Percentiles rank a stretch among this genome's conserved stretches.
Conservation (phyloP, 306 rosid genomes). For the Citrullus mucosospermus region DNA sequence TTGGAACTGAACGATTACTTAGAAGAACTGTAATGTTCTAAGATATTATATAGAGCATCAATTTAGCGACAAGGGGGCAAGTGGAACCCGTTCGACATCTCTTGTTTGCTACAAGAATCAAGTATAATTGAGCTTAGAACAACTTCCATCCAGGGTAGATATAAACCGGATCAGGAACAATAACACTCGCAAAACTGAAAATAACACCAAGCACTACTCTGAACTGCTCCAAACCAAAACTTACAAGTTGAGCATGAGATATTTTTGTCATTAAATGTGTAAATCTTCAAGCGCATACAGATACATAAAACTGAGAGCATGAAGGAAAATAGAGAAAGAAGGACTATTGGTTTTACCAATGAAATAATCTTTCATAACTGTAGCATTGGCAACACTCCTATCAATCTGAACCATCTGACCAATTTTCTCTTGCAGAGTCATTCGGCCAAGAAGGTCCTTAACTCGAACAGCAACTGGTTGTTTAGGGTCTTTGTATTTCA, state of each 20-base stretch:
- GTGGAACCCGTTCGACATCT: background rate
- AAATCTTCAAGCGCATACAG: background rate
- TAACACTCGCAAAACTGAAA: background rate
- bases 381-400: constrained; percentile 63
- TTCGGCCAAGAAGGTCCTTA: constrained; percentile 55
- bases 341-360: constrained; percentile 38
- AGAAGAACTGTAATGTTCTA: background rate
- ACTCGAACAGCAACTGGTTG: constrained; percentile 49
- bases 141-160: background rate
- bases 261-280: background rate
- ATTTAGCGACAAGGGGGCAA: background rate
- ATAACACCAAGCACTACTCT: background rate
- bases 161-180: background rate
- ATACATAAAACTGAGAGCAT: background rate
- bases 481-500: constrained; percentile 67
- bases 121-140: background rate
- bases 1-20: background rate
- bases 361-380: constrained; percentile 48
- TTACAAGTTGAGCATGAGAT: background rate
- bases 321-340: background rate
- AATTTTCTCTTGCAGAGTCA: constrained; percentile 88
- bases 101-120: background rate
- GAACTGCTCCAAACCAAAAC: background rate
- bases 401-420: constrained; percentile 99
- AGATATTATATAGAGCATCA: background rate